These are phyloP conservation scores for Lactarius sp. DNA, from an alignment of 768 basidiomycete genomes.

Conservation along the genomic window DNA sequence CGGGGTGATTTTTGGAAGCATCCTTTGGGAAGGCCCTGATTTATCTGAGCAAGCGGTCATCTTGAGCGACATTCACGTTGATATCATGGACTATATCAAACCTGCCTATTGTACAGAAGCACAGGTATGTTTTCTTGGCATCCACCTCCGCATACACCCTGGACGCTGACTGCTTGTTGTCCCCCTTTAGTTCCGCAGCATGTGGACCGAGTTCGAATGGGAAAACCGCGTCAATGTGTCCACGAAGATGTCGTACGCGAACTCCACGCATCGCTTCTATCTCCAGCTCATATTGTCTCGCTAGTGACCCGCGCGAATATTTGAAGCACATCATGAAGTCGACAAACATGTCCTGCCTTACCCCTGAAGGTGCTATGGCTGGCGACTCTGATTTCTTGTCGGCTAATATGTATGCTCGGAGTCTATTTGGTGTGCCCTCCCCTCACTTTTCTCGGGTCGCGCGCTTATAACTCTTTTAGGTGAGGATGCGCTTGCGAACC, in stretches of 20 bases:
- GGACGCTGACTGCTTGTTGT: neutral
- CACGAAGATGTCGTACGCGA: constrained; percentile 69
- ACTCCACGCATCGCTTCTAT: neutral
- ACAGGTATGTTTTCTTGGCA: constrained; percentile 51
- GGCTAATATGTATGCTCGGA: constrained; percentile 94
- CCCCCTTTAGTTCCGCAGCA: constrained; percentile 73
- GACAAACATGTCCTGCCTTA: constrained; percentile 97
- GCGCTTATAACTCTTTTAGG: constrained; percentile 41
- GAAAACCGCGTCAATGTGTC: constrained; percentile 97
- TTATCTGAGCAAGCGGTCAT: constrained; percentile 90
- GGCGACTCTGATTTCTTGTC: constrained; percentile 97
- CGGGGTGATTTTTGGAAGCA: constrained; percentile 96
- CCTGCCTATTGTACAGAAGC: constrained; percentile 94
- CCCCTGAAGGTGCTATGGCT: constrained; percentile 79
- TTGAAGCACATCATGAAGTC: constrained; percentile 92
- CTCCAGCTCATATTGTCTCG: neutral
- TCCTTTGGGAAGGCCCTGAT: constrained; percentile 90
- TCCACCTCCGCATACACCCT: neutral
- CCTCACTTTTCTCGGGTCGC: neutral
- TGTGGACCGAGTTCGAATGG: constrained; percentile 99
- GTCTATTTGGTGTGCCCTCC: constrained; percentile 72
- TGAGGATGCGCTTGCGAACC: constrained; percentile 93
- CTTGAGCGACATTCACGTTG: constrained; percentile 94
- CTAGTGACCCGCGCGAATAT: constrained; percentile 81
- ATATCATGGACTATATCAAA: constrained; percentile 98